Evolutionary conservation across 1,284 basidiomycete genomes (phyloP).

Genomic region (Cryptococcus sp.): DNA sequence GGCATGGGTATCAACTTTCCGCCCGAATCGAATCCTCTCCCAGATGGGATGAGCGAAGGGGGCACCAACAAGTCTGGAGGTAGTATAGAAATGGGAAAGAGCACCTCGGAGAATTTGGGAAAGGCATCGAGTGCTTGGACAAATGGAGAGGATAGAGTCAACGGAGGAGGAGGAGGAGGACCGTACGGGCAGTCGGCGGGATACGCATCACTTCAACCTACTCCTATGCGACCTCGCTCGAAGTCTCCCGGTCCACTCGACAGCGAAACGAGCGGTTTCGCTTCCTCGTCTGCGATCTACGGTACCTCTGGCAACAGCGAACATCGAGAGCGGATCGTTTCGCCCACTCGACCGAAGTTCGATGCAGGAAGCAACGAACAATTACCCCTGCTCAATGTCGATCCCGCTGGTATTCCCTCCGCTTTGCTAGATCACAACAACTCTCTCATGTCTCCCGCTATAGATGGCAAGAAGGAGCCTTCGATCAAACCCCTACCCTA

Average conservation of each 20-base stretch:
- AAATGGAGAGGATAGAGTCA: too few relatives aligned
- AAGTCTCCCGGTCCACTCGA: not conserved
- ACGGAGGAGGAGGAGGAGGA: too few relatives aligned
- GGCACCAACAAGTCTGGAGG: not conserved
- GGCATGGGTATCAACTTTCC: slow-evolving; percentile 25
- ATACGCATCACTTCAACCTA: too few relatives aligned
- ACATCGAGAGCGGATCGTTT: slow-evolving; percentile 2
- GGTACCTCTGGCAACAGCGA: not conserved
- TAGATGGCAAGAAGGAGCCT: slow-evolving; percentile 12
- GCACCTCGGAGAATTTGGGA: not conserved
- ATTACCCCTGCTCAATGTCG: not conserved
- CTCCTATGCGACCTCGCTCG: too few relatives aligned
- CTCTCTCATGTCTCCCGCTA: slow-evolving; percentile 4
- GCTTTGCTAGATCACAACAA: not conserved
- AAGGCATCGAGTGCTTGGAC: too few relatives aligned
- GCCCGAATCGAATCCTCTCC: slow-evolving; percentile 15
- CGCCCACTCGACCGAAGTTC: not conserved
- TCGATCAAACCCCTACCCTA: slow-evolving; percentile 4
- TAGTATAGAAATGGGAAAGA: not conserved
- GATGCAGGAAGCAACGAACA: not conserved
- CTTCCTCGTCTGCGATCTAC: slow-evolving; percentile 2
- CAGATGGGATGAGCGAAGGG: slow-evolving; percentile 5
- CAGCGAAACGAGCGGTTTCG: slow-evolving; percentile 1
- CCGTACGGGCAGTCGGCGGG: too few relatives aligned
- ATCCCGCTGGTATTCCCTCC: not conserved